Evolutionary conservation across 805 yeast genomes (phyloP).

Genomic region (Nakazawaea sp.): DNA sequence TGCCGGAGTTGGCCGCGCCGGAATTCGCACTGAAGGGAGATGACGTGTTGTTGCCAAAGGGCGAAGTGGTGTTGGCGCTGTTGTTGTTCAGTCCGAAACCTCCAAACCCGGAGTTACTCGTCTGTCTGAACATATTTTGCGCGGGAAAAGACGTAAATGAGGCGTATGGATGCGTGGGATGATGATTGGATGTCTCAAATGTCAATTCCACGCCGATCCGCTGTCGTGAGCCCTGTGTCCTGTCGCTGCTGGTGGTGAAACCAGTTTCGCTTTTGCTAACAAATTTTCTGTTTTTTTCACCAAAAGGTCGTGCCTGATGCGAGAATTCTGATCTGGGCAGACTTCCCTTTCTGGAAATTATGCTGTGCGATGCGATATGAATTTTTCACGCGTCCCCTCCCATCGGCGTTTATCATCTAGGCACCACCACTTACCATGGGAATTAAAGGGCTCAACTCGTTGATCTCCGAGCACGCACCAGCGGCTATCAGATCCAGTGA

Average conservation of each 20-base stretch:
- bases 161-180: no score
- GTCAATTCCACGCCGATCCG: no score
- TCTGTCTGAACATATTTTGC: conserved; percentile 40
- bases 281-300: no score
- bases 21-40: conserved; percentile 17
- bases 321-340: no score
- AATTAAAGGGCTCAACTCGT: conserved; percentile 68
- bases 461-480: conserved; percentile 88
- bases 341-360: no score
- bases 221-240: no score
- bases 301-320: no score
- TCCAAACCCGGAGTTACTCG: conserved; percentile 12
- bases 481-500: conserved; percentile 69
- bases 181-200: no score
- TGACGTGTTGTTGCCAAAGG: conserved; percentile 18
- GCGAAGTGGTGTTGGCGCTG: conserved; percentile 11
- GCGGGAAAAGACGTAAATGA: no score
- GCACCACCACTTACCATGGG: conserved; percentile 20
- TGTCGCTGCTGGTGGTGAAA: no score
- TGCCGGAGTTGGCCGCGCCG: conserved; percentile 17
- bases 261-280: no score
- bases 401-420: neutral
- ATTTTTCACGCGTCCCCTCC: conserved; percentile 3
- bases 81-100: conserved; percentile 14
- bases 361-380: no score